phyloP scores from a whole-genome alignment of 257 asterid species.

The Paraleonurus japonicus region DNA sequence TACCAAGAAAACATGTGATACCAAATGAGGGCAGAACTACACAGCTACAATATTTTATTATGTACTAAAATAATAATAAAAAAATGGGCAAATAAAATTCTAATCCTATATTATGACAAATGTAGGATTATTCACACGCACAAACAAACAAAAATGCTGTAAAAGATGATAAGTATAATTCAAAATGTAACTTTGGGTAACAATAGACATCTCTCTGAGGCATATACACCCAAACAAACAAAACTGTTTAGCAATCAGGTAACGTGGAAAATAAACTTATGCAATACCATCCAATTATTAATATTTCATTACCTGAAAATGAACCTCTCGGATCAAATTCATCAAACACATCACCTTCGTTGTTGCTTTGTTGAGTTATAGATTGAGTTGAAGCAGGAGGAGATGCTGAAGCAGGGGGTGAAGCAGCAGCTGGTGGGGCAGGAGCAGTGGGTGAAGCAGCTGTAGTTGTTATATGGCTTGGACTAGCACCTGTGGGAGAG shows the following conservation, averaged over 20 bases:
- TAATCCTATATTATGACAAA: not conserved
- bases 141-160: not conserved
- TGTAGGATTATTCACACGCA: not conserved
- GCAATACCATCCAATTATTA: slow-evolving; percentile 13
- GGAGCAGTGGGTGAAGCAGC: slow-evolving; percentile 28
- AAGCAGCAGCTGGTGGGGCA: slow-evolving; percentile 42
- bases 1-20: not conserved
- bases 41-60: not conserved
- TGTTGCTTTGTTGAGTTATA: slow-evolving; percentile 39
- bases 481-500: slow-evolving; percentile 51
- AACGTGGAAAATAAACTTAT: not conserved
- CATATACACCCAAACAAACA: slow-evolving; percentile 3
- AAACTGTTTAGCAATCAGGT: slow-evolving; percentile 4
- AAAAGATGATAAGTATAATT: not conserved
- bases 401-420: slow-evolving; percentile 57
- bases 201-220: slow-evolving; percentile 10
- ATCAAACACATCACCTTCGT: slow-evolving; percentile 68
- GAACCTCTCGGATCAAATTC: slow-evolving; percentile 96
- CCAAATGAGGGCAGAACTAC: not conserved
- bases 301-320: slow-evolving; percentile 55
- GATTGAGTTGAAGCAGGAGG: slow-evolving; percentile 41
- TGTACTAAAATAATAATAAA: not conserved
- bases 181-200: not conserved
- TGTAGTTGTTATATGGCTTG: slow-evolving; percentile 42
- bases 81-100: not conserved